Base-by-base conservation (phyloP, 139 green algal genomes). In the Picochlorum sp. region DNA sequence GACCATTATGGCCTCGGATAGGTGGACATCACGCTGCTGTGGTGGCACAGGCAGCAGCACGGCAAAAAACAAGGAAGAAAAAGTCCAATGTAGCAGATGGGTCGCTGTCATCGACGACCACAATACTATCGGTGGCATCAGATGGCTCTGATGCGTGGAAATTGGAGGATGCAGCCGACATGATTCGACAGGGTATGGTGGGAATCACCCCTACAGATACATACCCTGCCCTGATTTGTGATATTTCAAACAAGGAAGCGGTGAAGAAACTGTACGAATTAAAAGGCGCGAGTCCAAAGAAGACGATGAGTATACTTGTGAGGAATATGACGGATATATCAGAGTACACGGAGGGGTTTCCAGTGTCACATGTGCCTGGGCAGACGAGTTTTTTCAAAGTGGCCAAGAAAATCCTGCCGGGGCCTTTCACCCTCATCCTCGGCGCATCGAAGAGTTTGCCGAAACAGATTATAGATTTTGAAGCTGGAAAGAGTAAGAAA, bases 351-450 rank as follows among this genome's bases (percentile, higher is more conserved):
- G 21, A 69, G 2, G 89, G 89, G 18, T 96, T 95, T 49, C 89
- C 88, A 1, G 54, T 68, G 5, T 73, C 61, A 62, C 76, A 74
- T 6, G 46, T 41, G 3, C 69, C 87, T 7, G 89, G 88, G 5
- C 67, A 81, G 49, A 64, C 66, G 4, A 79, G 92, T 38, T 71
- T 78, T 49, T 96, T 95, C 76, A 82, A 84, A 16, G 32, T 87
- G 0, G 80, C 80, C 2, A 69, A 73, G 9, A 74, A 80, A 2
- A 54, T 88, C 14, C 74, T 96, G 51, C 89, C 89, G 1, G 89
- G 89, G 0, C 83, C 85, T 76, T 96, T 92, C 80, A 96, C 89
- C 0, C 78, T 95, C 56, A 93, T 96, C 56, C 68, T 96, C 51
- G 69, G 65, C 5, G 89, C 89, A 16, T 86, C 74, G 73, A 96